Conservation (phyloP, 2,329 filamentous ascomycete genomes). For the Talaromyces amestolkiae region DNA sequence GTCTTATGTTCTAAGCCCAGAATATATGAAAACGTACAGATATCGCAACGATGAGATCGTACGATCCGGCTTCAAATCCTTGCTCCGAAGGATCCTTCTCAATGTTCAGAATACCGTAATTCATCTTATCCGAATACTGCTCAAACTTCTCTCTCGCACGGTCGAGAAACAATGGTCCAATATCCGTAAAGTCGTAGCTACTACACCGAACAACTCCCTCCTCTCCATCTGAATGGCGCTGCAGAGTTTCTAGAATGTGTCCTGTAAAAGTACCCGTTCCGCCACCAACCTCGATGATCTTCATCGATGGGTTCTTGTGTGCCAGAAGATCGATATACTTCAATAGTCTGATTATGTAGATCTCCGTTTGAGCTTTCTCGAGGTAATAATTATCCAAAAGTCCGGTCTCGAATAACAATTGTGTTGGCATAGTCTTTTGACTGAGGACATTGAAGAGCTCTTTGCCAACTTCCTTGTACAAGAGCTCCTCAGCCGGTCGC, state of each 20-base stretch:
- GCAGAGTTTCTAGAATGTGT: not conserved
- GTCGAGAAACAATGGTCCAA: not conserved
- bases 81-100: not conserved
- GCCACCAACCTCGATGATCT: slow-evolving; percentile 46
- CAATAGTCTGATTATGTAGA: slow-evolving; percentile 15
- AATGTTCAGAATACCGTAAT: not conserved
- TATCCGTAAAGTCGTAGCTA: not conserved
- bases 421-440: not conserved
- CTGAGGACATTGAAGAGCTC: not conserved
- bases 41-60: not conserved
- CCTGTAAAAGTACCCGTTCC: slow-evolving; percentile 37
- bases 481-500: not conserved
- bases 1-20: not conserved
- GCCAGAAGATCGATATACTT: not conserved
- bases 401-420: not conserved
- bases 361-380: slow-evolving; percentile 20
- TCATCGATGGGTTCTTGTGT: slow-evolving; percentile 43
- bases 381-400: not conserved
- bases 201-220: not conserved
- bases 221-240: not conserved
- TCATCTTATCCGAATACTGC: not conserved
- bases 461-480: not conserved
- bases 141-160: not conserved
- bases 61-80: not conserved
- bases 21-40: not conserved